Evolutionary conservation across 129 eudicot species (phyloP).

Genomic region (Flaveria bidentis): DNA sequence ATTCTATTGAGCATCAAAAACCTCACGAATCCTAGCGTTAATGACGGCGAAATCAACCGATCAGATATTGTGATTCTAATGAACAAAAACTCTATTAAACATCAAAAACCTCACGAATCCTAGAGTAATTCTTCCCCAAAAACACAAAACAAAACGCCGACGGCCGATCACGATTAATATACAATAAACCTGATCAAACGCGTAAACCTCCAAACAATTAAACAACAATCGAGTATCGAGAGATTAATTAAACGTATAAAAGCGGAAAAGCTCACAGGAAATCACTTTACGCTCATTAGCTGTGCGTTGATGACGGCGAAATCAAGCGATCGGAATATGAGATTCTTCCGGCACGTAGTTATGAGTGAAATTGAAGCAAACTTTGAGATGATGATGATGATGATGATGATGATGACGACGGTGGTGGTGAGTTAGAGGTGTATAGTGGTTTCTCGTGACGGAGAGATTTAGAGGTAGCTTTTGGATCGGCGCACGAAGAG

Average conservation of each 20-base stretch:
- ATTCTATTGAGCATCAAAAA: too few relatives aligned
- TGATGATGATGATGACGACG: background rate
- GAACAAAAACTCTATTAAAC: too few relatives aligned
- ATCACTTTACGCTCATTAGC: slow-evolving; percentile 21
- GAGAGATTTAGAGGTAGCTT: slow-evolving; percentile 29
- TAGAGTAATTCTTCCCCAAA: too few relatives aligned
- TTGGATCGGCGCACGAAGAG: slow-evolving; percentile 3
- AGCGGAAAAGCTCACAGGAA: slow-evolving; percentile 31
- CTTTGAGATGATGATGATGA: slow-evolving; percentile 22
- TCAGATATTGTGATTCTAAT: background rate
- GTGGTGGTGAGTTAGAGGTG: slow-evolving; percentile 18
- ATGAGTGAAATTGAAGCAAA: slow-evolving; percentile 22
- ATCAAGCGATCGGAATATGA: slow-evolving; percentile 34
- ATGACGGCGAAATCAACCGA: slow-evolving; percentile 36
- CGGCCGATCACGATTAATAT: too few relatives aligned
- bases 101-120: too few relatives aligned
- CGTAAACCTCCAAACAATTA: too few relatives aligned
- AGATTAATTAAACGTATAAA: slow-evolving; percentile 10
- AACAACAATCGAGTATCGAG: background rate
- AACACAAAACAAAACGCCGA: too few relatives aligned
- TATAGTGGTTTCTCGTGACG: slow-evolving; percentile 39
- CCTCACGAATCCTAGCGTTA: background rate
- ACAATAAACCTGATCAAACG: too few relatives aligned
- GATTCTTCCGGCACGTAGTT: slow-evolving; percentile 12
- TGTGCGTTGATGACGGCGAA: slow-evolving; percentile 16